Base-by-base conservation (phyloP, 1,284 basidiomycete genomes). In the Hymenochaete sp. region DNA sequence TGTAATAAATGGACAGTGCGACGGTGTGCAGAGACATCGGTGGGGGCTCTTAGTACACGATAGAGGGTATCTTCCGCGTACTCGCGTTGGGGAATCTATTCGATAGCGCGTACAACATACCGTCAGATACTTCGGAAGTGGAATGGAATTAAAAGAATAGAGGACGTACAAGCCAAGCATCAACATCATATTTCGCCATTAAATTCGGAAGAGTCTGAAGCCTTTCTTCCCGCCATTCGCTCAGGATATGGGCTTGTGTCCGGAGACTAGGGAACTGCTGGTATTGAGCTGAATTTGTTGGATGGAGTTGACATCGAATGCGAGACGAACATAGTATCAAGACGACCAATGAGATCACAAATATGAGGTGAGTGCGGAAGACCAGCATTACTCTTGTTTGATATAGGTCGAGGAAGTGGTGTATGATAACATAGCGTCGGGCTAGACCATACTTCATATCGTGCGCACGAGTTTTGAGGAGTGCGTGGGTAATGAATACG, bases 31-130 rank as follows among this genome's bases (percentile, higher is more conserved):
- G 68, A 70, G 57, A 68, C 73, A 38, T 66, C 67, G 2, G 70
- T 71, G 4, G 72, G 67, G 48, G 68, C 65, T 48, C 71, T 71
- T 38, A 75, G 60, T 7, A 72, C 68, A 64, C 68, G 68, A 67
- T 73, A 75, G 18, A 72, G 61, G 1, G 72, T 70, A 53, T 73
- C 72, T 49, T 76, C 73, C 1, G 71, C 73, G 52, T 75, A 69
- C 52, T 77, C 73, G 36, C 70, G 62, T 58, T 70, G 67, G 49
- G 63, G 62, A 53, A 75, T 63, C 71, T 72, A 49, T 13, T 21
- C 6, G 14, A 16, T 21, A 27, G 7, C n/a, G 11, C 2, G 19
- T 26, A 18, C 35, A 9, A 37, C 18, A 10, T 29, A 18, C n/a
- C 24, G 25, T 38, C n/a, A 39, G 6, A n/a, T 11, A 24, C 9